Evolutionary conservation across 129 eudicot genomes (phyloP).

Genomic region (carrot (Daucus carota)): DNA sequence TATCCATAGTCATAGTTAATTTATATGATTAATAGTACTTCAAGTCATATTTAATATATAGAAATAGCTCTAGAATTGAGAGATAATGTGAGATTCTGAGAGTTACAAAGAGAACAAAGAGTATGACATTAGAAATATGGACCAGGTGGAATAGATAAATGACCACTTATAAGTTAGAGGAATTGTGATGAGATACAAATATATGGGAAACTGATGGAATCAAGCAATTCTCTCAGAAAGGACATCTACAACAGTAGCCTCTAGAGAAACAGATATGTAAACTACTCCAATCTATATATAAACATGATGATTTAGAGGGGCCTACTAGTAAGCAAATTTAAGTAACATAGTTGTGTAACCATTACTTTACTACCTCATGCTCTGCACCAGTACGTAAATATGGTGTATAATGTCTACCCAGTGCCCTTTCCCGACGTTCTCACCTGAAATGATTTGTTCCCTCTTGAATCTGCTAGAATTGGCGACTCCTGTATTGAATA

Average conservation of each 20-base stretch:
- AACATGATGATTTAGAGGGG: too few relatives aligned
- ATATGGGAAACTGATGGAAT: too few relatives aligned
- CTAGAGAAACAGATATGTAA: too few relatives aligned
- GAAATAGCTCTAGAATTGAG: neutral
- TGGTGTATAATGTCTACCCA: neutral
- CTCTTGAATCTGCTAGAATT: neutral
- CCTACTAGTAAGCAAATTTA: too few relatives aligned
- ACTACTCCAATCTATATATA: too few relatives aligned
- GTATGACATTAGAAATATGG: neutral
- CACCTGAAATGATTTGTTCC: neutral
- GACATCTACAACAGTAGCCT: too few relatives aligned
- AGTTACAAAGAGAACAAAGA: neutral
- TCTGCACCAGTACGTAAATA: neutral
- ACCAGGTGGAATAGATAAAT: neutral
- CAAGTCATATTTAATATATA: neutral
- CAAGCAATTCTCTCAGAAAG: too few relatives aligned
- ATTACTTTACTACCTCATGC: neutral
- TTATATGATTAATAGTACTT: neutral
- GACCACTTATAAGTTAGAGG: neutral
- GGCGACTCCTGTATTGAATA: neutral
- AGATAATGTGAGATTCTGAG: neutral
- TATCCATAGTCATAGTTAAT: neutral
- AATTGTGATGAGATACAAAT: neutral
- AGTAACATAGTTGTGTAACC: neutral
- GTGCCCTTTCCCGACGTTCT: neutral